phyloP scores from a whole-genome alignment of 495 filamentous ascomycete genomes.

The Umbilicaria muhlenbergii region DNA sequence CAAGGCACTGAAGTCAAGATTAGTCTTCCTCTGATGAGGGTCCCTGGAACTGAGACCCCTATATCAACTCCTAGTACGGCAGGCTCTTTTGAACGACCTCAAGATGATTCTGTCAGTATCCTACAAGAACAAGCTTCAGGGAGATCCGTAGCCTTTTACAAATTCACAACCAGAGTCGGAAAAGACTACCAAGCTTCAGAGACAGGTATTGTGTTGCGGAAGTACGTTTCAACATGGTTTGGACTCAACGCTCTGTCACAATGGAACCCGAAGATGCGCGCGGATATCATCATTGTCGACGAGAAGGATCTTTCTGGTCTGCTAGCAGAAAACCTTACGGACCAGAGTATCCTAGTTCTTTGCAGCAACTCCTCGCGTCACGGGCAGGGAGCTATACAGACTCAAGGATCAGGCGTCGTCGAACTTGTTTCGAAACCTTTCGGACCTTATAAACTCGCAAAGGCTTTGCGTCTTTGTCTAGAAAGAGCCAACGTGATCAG shows the following conservation, averaged over 20 bases:
- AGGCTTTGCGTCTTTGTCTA: conserved; percentile 26
- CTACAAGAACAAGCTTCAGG: conserved; percentile 3
- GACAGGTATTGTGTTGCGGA: conserved; percentile 9
- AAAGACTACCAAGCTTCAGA: not conserved
- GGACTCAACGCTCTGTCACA: conserved; percentile 16
- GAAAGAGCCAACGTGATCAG: conserved; percentile 9
- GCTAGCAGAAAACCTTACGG: not conserved
- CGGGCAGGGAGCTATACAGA: not conserved
- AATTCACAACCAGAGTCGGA: conserved; percentile 7
- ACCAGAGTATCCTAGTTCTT: conserved; percentile 8
- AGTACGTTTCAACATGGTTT: conserved; percentile 30
- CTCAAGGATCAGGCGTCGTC: conserved; percentile 10
- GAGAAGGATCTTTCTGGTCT: conserved; percentile 13
- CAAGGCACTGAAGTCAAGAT: conserved; percentile 37
- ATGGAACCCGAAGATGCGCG: not conserved
- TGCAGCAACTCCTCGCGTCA: conserved; percentile 11
- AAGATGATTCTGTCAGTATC: conserved; percentile 6
- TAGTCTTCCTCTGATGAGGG: conserved; percentile 25
- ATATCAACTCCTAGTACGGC: conserved; percentile 10
- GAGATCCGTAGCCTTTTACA: conserved; percentile 16
- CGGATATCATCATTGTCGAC: conserved; percentile 24
- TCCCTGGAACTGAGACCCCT: conserved; percentile 7
- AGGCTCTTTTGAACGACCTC: not conserved
- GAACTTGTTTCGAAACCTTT: conserved; percentile 36
- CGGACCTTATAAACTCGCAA: conserved; percentile 51